Conservation (phyloP, 2,329 filamentous ascomycete genomes). For the Nectriaceae sp. region DNA sequence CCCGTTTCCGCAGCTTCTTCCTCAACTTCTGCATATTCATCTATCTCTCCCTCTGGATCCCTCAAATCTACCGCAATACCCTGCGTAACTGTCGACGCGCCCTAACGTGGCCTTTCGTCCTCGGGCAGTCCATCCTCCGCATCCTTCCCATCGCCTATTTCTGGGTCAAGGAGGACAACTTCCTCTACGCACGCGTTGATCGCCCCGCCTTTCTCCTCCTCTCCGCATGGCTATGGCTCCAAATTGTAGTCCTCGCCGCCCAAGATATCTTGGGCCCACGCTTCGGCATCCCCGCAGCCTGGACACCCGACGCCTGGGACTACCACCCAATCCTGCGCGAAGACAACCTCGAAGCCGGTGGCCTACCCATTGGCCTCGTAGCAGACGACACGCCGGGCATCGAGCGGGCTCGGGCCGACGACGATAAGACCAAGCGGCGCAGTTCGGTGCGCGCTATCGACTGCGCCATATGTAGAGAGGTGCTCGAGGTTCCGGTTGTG, state of each 20-base stretch:
- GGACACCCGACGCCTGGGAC: conserved; percentile 80
- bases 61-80: conserved; percentile 89
- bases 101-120: conserved; percentile 86
- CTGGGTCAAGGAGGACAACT: conserved; percentile 75
- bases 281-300: conserved; percentile 75
- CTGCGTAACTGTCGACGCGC: conserved; percentile 90
- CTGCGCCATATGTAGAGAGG: conserved; percentile 93
- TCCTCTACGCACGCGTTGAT: conserved; percentile 76
- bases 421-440: conserved; percentile 36
- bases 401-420: conserved; percentile 32
- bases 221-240: conserved; percentile 82
- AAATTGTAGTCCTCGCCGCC: conserved; percentile 74
- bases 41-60: conserved; percentile 90
- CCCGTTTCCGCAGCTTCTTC: conserved; percentile 55
- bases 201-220: conserved; percentile 60
- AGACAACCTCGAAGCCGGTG: conserved; percentile 77
- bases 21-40: conserved; percentile 66
- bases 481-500: conserved; percentile 85
- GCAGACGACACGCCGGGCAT: conserved; percentile 29
- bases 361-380: conserved; percentile 74
- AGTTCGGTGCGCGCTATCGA: conserved; percentile 64
- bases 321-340: conserved; percentile 90
- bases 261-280: conserved; percentile 87
- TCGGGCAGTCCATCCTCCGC: conserved; percentile 79
- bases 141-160: conserved; percentile 84